Percentiles rank a stretch among this genome's conserved stretches.
These are phyloP conservation scores for Spathaspora sp. DNA, from an alignment of 1,139 yeast genomes.

Conservation along the genomic window DNA sequence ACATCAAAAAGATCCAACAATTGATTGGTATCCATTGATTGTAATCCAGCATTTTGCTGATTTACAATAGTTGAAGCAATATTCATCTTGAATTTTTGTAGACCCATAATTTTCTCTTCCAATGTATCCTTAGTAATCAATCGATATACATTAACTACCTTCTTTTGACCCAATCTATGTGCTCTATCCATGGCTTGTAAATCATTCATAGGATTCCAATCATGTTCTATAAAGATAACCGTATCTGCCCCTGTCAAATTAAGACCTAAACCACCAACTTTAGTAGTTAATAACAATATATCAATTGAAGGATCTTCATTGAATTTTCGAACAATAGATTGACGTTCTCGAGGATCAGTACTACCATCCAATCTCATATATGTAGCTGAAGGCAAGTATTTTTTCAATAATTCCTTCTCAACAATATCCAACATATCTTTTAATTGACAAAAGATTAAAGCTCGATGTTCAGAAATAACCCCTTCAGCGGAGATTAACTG, in stretches of 20 bases:
- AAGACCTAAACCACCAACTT: conserved; percentile 97
- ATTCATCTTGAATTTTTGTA: conserved; percentile 95
- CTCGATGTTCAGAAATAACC: conserved; percentile 94
- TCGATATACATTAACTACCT: conserved; percentile 93
- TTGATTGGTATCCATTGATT: conserved; percentile 96
- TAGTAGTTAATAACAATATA: conserved; percentile 85
- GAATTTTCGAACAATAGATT: conserved; percentile 85
- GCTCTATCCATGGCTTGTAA: conserved; percentile 99
- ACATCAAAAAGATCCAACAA: conserved; percentile 85
- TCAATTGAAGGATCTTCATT: conserved; percentile 98
- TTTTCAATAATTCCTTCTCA: conserved; percentile 81
- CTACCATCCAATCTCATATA: conserved; percentile 95
- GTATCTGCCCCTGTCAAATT: conserved; percentile 98
- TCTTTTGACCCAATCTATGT: conserved; percentile 95
- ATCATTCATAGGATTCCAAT: conserved; percentile 99
- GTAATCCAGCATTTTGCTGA: conserved; percentile 92
- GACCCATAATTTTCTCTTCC: conserved; percentile 98
- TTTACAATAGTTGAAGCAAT: conserved; percentile 95
- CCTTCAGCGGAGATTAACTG: conserved; percentile 54
- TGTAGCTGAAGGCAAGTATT: conserved; percentile 85
- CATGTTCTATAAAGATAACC: conserved; percentile 97
- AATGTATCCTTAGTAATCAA: conserved; percentile 88
- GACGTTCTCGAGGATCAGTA: conserved; percentile 91
- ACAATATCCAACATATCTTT: conserved; percentile 98
- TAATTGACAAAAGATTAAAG: conserved; percentile 91